Base-by-base conservation (phyloP, 2,329 filamentous ascomycete genomes). In the Sphaerulina vaccinii region DNA sequence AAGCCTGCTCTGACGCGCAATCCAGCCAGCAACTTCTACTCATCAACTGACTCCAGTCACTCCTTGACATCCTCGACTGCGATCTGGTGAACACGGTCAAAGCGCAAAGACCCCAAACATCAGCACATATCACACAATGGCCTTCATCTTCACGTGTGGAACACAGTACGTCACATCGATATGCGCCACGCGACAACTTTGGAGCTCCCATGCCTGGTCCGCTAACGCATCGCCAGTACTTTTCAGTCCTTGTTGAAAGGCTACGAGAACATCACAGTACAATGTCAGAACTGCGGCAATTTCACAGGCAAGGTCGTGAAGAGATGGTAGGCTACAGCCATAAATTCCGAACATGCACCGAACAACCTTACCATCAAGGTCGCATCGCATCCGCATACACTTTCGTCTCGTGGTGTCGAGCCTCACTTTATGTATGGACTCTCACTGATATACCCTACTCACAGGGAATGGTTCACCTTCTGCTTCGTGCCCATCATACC, bases 391-490 rank as follows among this genome's bases (percentile, higher is more conserved):
- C 4, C 27, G 7, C n/a, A 10, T n/a, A n/a, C n/a, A n/a, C n/a
- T n/a, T n/a, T n/a, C n/a, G n/a, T 13, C 4, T 32, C 27, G 27
- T 32, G 5, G n/a, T 32, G 5, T 32, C 27, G 27, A 4, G n/a
- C 27, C 29, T 37, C 8, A 50, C 38, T 4, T 22, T 1, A 32
- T 32, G 27, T 3, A 2, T 13, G 11, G 27, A 3, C n/a, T 10
- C 5, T 32, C 27, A 13, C 27, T 32, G n/a, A 32, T 13, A 32
- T 11, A 6, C n/a, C 27, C n/a, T n/a, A n/a, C 27, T 8, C 23
- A 6, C 37, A 72, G 70, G 71, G 67, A 76, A 36, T 90, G 86
- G 84, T 90, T 90, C 65, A 90, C 87, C 4, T 84, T 61, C 45
- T 61, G 59, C 44, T 61, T 58, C 48, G 42, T 55, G 21, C 48